Percentiles rank a stretch among this genome's conserved stretches.
Evolutionary conservation across 495 filamentous ascomycete species (phyloP).

Genomic region (Aspergillus conjunctus): DNA sequence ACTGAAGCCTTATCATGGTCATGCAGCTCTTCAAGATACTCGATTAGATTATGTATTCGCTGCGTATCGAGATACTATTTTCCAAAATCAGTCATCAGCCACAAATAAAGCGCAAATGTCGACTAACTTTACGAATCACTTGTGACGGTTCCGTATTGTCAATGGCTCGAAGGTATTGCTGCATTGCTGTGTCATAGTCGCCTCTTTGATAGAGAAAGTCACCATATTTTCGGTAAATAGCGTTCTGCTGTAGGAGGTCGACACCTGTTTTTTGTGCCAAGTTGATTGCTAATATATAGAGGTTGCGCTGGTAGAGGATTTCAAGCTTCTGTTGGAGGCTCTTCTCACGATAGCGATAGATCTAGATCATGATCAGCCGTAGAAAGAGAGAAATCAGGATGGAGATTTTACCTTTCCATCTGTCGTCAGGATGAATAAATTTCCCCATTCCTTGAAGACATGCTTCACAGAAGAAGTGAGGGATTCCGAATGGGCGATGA

Average conservation of each 20-base stretch:
- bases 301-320: slow-evolving; percentile 89
- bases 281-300: slow-evolving; percentile 89
- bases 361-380: slow-evolving; percentile 46
- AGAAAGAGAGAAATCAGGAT: neutral
- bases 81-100: slow-evolving; percentile 25
- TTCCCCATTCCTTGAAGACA: slow-evolving; percentile 87
- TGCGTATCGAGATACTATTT: slow-evolving; percentile 87
- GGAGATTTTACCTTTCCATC: slow-evolving; percentile 75
- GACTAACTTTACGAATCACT: slow-evolving; percentile 81
- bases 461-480: slow-evolving; percentile 75
- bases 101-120: neutral
- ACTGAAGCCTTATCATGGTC: slow-evolving; percentile 90
- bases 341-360: slow-evolving; percentile 92
- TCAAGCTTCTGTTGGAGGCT: slow-evolving; percentile 87
- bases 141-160: slow-evolving; percentile 94
- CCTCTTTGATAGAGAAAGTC: slow-evolving; percentile 94
- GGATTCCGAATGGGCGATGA: slow-evolving; percentile 86
- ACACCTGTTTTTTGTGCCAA: slow-evolving; percentile 85
- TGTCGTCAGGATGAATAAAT: slow-evolving; percentile 81
- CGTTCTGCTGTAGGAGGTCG: slow-evolving; percentile 77
- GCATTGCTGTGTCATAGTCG: slow-evolving; percentile 96
- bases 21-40: slow-evolving; percentile 95
- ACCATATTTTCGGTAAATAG: slow-evolving; percentile 91
- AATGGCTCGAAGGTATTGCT: slow-evolving; percentile 94
- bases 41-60: slow-evolving; percentile 94